A percentile compares a stretch with the other conserved stretches of the same genome.
Conservation (phyloP, 495 filamentous ascomycete species). For the Podospora australis region DNA sequence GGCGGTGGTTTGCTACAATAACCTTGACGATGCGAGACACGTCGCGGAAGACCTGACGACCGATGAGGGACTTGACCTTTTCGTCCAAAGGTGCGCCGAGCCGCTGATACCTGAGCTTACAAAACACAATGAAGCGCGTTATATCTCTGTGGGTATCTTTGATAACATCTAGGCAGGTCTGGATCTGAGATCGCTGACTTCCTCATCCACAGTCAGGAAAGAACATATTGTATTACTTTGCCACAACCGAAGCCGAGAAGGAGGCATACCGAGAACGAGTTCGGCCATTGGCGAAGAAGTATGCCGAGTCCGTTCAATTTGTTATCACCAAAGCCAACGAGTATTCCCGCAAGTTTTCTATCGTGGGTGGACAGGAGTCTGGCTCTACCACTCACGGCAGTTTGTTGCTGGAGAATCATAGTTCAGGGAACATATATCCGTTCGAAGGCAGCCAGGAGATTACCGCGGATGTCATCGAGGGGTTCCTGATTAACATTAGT, state of each 20-base stretch:
- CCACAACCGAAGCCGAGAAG: conserved; percentile 10
- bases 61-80: conserved; percentile 20
- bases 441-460: conserved; percentile 5
- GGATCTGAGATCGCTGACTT: neutral
- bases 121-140: conserved; percentile 24
- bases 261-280: conserved; percentile 17
- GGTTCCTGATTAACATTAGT: conserved; percentile 13
- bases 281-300: conserved; percentile 28
- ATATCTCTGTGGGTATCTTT: conserved; percentile 19
- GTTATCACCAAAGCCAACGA: conserved; percentile 28
- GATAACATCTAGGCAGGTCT: neutral
- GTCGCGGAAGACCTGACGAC: neutral
- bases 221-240: conserved; percentile 32
- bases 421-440: conserved; percentile 16
- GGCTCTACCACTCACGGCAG: conserved; percentile 6
- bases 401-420: conserved; percentile 18
- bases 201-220: conserved; percentile 21
- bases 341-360: conserved; percentile 24
- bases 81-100: conserved; percentile 19
- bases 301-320: conserved; percentile 28
- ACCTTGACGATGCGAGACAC: conserved; percentile 16
- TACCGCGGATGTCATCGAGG: conserved; percentile 13
- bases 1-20: conserved; percentile 27
- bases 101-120: conserved; percentile 31
- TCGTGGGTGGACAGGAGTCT: conserved; percentile 12